Conservation (phyloP, 2,329 filamentous ascomycete species). For the Truncatella angustata region DNA sequence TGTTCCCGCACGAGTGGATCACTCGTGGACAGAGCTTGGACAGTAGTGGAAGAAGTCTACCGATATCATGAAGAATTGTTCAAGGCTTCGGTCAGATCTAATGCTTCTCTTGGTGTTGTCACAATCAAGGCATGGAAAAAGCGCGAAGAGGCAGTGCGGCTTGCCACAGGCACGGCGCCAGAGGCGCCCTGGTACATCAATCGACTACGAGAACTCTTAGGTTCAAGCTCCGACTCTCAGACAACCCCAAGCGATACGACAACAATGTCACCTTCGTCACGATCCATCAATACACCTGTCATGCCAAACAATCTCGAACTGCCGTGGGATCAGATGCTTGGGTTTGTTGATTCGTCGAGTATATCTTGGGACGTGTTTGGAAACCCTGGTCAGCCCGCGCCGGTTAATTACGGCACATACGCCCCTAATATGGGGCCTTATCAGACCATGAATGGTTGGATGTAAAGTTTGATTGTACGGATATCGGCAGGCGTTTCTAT, state of each 20-base stretch:
- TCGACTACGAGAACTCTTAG: conserved; percentile 41
- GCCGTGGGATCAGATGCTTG: conserved; percentile 32
- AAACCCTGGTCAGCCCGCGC: conserved; percentile 7
- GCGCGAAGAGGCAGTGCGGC: conserved; percentile 41
- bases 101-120: conserved; percentile 44
- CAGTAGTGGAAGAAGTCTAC: conserved; percentile 44
- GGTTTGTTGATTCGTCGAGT: conserved; percentile 24
- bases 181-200: conserved; percentile 45
- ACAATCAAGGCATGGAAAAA: conserved; percentile 51
- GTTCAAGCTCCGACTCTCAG: conserved; percentile 34
- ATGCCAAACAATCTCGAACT: conserved; percentile 15
- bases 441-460: conserved; percentile 12
- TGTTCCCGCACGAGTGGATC: conserved; percentile 45
- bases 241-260: conserved; percentile 21
- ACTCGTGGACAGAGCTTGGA: conserved; percentile 55
- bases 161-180: conserved; percentile 33
- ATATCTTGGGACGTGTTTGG: conserved; percentile 31
- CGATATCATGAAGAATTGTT: conserved; percentile 48
- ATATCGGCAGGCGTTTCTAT: conserved; percentile 12
- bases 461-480: conserved; percentile 1
- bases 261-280: conserved; percentile 6
- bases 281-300: neutral
- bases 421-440: conserved; percentile 2
- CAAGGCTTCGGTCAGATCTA: conserved; percentile 44
- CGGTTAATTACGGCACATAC: neutral